A percentile compares a stretch with the other conserved stretches of the same genome.
Conservation (phyloP, 108 stramenopile species). For the Fragilaria crotonensis region DNA sequence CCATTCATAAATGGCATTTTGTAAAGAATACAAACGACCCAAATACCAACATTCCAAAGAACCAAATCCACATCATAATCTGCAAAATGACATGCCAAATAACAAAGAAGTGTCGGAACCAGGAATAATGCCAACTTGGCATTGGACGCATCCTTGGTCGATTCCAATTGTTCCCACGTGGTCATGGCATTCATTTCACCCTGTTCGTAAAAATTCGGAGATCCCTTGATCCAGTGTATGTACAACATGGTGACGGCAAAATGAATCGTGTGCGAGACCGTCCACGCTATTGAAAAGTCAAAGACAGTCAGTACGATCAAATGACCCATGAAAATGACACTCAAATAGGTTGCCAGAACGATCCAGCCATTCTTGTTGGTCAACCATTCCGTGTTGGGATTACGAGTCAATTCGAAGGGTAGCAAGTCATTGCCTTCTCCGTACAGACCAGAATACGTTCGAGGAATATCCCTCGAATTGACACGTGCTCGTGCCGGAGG, state of each 20-base stretch:
- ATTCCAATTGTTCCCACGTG: conserved; percentile 80
- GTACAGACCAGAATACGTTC: conserved; percentile 72
- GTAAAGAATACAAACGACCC: conserved; percentile 71
- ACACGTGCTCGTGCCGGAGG: conserved; percentile 43
- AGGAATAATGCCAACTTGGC: conserved; percentile 44
- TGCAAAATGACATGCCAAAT: conserved; percentile 71
- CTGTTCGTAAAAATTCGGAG: conserved; percentile 64
- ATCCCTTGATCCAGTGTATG: conserved; percentile 88
- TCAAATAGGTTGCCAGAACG: conserved; percentile 48
- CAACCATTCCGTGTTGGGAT: conserved; percentile 40
- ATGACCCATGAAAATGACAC: conserved; percentile 44
- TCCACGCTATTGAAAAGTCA: conserved; percentile 32
- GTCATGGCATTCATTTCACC: conserved; percentile 84
- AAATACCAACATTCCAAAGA: conserved; percentile 75
- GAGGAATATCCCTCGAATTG: conserved; percentile 66
- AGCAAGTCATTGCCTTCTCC: conserved; percentile 50
- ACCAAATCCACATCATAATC: conserved; percentile 44
- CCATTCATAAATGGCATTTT: conserved; percentile 93
- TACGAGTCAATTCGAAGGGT: conserved; percentile 76
- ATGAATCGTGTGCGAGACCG: conserved; percentile 59
- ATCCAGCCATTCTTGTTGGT: conserved; percentile 23
- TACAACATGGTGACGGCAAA: conserved; percentile 53
- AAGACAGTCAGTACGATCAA: conserved; percentile 36
- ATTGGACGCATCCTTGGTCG: conserved; percentile 7
- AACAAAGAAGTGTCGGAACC: conserved; percentile 74